These are phyloP conservation scores for Solidago caesia DNA, from an alignment of 129 eudicot genomes.

Conservation along the genomic window DNA sequence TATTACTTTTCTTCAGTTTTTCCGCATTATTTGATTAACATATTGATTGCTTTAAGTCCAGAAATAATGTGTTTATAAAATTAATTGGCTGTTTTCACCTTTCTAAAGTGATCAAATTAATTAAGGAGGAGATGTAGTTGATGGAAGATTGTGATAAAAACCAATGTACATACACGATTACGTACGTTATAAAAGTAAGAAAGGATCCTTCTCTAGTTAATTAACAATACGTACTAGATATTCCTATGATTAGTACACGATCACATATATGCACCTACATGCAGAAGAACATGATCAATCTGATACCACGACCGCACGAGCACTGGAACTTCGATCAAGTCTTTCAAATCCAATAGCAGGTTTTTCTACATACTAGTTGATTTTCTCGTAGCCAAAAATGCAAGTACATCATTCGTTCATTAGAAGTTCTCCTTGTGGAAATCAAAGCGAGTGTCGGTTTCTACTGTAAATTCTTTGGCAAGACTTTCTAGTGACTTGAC, in stretches of 20 bases:
- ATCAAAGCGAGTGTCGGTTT: constrained; percentile 65
- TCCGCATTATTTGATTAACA: too few relatives aligned
- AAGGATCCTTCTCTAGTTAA: constrained; percentile 18
- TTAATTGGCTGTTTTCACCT: background rate
- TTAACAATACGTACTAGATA: constrained; percentile 23
- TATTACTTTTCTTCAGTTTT: too few relatives aligned
- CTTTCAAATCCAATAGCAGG: constrained; percentile 16
- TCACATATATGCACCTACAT: background rate
- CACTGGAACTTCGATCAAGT: constrained; percentile 30
- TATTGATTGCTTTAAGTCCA: too few relatives aligned
- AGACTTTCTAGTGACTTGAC: constrained; percentile 57
- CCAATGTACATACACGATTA: constrained; percentile 19
- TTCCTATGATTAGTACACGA: constrained; percentile 2
- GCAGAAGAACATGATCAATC: constrained; percentile 9
- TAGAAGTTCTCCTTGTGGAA: constrained; percentile 97
- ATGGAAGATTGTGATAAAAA: constrained; percentile 1
- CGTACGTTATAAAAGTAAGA: constrained; percentile 13
- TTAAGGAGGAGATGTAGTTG: background rate
- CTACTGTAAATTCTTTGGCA: constrained; percentile 57
- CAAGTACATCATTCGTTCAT: constrained; percentile 1
- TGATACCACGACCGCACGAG: constrained; percentile 11
- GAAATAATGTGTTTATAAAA: too few relatives aligned
- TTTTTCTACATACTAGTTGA: constrained; percentile 21
- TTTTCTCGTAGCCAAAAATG: constrained; percentile 12
- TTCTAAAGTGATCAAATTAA: background rate